Base-by-base conservation (phyloP, 2,329 filamentous ascomycete genomes). In the Teratosphaeria gauchensis region DNA sequence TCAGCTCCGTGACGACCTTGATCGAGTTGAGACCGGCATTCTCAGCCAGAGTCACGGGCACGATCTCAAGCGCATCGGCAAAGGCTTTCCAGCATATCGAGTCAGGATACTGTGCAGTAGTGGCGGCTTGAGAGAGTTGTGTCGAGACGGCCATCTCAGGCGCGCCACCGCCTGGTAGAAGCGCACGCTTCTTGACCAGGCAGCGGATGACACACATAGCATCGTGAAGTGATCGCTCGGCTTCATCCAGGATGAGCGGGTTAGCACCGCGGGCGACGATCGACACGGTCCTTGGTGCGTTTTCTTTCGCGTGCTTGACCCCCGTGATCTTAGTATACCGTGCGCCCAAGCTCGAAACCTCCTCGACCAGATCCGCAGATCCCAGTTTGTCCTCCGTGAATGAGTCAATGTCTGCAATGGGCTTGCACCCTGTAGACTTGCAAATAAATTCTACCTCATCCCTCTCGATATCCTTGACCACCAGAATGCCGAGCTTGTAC, bases 11-110 rank as follows among this genome's bases (percentile, higher is more conserved):
- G 53, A 99, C 94, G 31, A 99, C 94, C 79, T 95, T 96, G 82
- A 99, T 99, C 74, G 89, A 92, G 82, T 99, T 99, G 63, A 99
- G 81, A 55, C 94, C 94, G 0, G 94, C 94, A 69, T 99, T 99
- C 78, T 99, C 94, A 0, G 94, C 95, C 66, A 99, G 81, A 1
- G 94, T 99, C 35, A 92, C 96, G 14, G 95, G 94, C 57, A 99
- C 89, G 51, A 99, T 90, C 77, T 99, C 94, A 79, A 99, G 88
- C 7, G 94, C 94, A 64, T 99, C 92, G 1, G 95, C 94, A 71
- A 99, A 99, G 0, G 92, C 92, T 79, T 96, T 97, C 90, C 90
- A 99, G 84, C 94, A 99, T 71, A 97, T 96, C 46, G 91, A 86
- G 75, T 99, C 94, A 4, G 94, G 96, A 61, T 95, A 95, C 0